These are phyloP conservation scores for Nemania diffusa DNA, from an alignment of 2,329 filamentous ascomycete species.

Conservation along the genomic window DNA sequence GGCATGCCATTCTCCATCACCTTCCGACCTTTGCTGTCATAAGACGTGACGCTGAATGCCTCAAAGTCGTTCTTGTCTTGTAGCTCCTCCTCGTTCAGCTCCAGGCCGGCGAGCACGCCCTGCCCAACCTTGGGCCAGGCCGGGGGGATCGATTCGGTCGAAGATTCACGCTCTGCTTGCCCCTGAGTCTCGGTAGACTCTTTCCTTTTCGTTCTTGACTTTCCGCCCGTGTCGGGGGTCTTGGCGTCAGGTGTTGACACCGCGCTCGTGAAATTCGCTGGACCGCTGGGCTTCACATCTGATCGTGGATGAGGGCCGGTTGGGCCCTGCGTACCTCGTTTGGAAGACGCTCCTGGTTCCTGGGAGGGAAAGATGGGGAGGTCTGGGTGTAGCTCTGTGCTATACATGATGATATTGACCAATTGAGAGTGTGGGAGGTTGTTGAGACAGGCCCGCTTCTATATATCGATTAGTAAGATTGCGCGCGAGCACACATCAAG, in stretches of 20 bases:
- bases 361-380: conserved; percentile 70
- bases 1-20: conserved; percentile 48
- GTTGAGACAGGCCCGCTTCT: conserved; percentile 73
- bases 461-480: conserved; percentile 32
- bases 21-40: conserved; percentile 47
- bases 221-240: conserved; percentile 29
- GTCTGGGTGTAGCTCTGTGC: conserved; percentile 69
- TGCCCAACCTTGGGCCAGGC: conserved; percentile 48
- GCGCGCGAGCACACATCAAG: background rate
- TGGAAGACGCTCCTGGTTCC: conserved; percentile 46
- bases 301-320: conserved; percentile 44
- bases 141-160: conserved; percentile 46
- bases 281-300: conserved; percentile 46
- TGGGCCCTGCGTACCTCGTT: conserved; percentile 44
- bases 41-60: conserved; percentile 51
- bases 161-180: conserved; percentile 41
- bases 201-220: conserved; percentile 33
- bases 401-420: conserved; percentile 71
- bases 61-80: conserved; percentile 49
- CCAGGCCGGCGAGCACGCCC: conserved; percentile 45
- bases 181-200: conserved; percentile 29
- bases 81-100: conserved; percentile 47
- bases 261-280: conserved; percentile 49
- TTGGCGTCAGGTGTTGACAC: conserved; percentile 26
- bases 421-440: conserved; percentile 69